Evolutionary conservation across 495 filamentous ascomycete genomes (phyloP).

Genomic region (Trichoderma orchidacearum): DNA sequence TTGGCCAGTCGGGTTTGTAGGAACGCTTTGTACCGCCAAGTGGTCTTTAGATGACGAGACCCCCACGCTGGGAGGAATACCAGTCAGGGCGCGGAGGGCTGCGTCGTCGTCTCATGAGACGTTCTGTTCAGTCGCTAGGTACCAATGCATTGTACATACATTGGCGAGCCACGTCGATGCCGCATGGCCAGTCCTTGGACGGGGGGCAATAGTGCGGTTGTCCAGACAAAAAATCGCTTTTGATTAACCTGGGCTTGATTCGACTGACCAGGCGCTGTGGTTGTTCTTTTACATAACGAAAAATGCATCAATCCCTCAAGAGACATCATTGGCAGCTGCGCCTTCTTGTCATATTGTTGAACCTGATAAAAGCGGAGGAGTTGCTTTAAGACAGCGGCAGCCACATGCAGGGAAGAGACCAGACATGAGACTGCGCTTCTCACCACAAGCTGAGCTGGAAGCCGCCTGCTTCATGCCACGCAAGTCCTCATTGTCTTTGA

Average conservation of each 20-base stretch:
- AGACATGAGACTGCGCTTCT: no score
- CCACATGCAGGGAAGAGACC: background rate
- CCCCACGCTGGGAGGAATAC: background rate
- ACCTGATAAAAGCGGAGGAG: background rate
- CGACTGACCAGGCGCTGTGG: no score
- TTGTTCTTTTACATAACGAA: no score
- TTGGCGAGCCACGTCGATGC: background rate
- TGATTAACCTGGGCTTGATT: no score
- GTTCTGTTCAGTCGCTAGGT: background rate
- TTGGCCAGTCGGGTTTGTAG: background rate
- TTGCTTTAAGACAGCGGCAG: background rate
- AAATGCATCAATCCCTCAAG: no score
- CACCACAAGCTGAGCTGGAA: background rate
- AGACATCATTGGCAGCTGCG: background rate
- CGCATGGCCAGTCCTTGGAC: no score
- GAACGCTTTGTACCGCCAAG: background rate
- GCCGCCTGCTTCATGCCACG: no score
- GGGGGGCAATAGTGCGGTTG: no score
- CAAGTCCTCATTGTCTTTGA: no score
- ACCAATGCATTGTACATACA: background rate
- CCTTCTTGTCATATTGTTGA: background rate
- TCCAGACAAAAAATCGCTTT: no score
- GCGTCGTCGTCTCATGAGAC: background rate
- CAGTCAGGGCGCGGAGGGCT: background rate
- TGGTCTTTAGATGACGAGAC: background rate